phyloP scores from a whole-genome alignment of 2,329 filamentous ascomycete species.

The Colletotrichum sp. region DNA sequence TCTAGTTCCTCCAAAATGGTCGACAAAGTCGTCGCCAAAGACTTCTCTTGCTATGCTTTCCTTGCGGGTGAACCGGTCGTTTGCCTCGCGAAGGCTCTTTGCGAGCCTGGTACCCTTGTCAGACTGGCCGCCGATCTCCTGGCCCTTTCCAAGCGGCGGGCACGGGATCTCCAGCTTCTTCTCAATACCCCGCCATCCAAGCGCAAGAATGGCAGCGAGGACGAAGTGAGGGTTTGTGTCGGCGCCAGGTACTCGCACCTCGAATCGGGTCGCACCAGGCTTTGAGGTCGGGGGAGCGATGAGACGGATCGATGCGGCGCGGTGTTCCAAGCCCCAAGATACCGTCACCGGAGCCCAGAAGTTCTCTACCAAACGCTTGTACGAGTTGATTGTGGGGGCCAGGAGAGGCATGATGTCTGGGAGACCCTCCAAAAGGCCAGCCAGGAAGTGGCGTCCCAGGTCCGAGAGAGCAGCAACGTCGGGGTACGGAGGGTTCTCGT shows the following conservation, averaged over 20 bases:
- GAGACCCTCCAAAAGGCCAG: conserved; percentile 85
- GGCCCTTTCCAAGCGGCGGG: conserved; percentile 83
- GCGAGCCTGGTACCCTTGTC: conserved; percentile 82
- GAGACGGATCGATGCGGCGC: conserved; percentile 86
- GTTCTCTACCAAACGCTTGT: conserved; percentile 97
- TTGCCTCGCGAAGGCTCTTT: conserved; percentile 86
- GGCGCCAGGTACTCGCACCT: conserved; percentile 92
- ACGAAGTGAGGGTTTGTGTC: conserved; percentile 91
- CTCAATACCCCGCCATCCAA: conserved; percentile 91
- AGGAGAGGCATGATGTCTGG: conserved; percentile 96
- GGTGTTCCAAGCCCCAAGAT: conserved; percentile 95
- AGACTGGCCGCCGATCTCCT: conserved; percentile 74
- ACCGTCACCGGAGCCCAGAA: conserved; percentile 99
- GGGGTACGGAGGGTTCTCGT: conserved; percentile 72
- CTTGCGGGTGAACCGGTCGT: conserved; percentile 74
- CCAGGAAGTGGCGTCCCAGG: conserved; percentile 89
- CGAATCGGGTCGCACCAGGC: conserved; percentile 86
- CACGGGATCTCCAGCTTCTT: conserved; percentile 86
- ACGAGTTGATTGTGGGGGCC: conserved; percentile 95
- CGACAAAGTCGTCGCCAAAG: conserved; percentile 93
- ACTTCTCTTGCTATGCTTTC: conserved; percentile 92
- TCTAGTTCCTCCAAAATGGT: conserved; percentile 90
- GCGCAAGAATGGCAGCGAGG: conserved; percentile 82
- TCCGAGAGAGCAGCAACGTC: conserved; percentile 86
- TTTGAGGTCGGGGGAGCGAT: conserved; percentile 89